Evolutionary conservation across 352 stramenopile genomes (phyloP).

Genomic region (Phytopythium aichiense): DNA sequence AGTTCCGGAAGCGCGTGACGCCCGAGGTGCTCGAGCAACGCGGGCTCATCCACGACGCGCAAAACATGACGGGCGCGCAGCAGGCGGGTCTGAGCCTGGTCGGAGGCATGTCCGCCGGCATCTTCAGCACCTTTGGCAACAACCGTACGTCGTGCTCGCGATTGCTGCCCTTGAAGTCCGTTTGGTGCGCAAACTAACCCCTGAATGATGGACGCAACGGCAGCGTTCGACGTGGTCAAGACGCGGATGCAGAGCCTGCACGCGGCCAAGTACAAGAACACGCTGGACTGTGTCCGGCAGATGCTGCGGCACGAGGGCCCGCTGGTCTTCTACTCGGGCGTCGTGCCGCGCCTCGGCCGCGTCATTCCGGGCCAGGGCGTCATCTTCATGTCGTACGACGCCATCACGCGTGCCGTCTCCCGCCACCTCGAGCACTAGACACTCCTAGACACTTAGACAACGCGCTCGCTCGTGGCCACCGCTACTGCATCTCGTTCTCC

Average conservation of each 20-base stretch:
- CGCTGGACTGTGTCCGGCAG: slow-evolving; percentile 89
- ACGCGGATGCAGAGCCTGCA: slow-evolving; percentile 82
- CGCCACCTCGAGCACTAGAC: slow-evolving; percentile 38
- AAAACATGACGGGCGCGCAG: slow-evolving; percentile 68
- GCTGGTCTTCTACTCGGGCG: slow-evolving; percentile 90
- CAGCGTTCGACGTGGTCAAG: slow-evolving; percentile 84
- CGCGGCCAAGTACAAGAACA: slow-evolving; percentile 70
- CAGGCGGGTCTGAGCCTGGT: slow-evolving; percentile 87
- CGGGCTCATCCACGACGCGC: slow-evolving; percentile 55
- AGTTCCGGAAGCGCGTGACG: slow-evolving; percentile 87
- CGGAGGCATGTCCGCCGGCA: slow-evolving; percentile 95
- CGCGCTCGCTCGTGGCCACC: neutral
- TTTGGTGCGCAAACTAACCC: neutral
- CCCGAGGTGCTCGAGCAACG: slow-evolving; percentile 50
- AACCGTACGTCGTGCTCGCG: slow-evolving; percentile 81
- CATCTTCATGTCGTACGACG: slow-evolving; percentile 95
- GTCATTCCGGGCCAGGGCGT: slow-evolving; percentile 97
- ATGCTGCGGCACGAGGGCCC: slow-evolving; percentile 88
- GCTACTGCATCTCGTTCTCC: too few relatives aligned
- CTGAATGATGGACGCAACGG: neutral
- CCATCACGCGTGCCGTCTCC: slow-evolving; percentile 58
- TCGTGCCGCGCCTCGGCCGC: slow-evolving; percentile 89
- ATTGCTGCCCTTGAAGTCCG: slow-evolving; percentile 18
- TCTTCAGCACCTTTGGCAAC: slow-evolving; percentile 96
- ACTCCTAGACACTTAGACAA: neutral